Evolutionary conservation across 192 early-diverging fungal genomes (phyloP), one percentile per base, ranked within the genome.

Genomic region (Phycomyces nitens): DNA sequence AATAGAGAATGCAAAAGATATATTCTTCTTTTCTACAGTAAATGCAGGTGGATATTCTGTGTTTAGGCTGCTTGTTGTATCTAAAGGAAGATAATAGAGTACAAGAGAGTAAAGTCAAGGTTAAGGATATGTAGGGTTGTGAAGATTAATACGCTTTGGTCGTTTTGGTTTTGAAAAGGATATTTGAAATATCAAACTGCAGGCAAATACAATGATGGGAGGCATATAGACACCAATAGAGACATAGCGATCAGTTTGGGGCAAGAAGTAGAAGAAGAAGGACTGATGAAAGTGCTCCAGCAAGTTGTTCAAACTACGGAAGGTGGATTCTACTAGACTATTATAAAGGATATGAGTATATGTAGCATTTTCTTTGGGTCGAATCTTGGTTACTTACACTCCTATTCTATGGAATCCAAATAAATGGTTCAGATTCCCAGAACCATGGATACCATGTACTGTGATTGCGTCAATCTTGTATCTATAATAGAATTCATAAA

Each of bases 201-300:
- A 86, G 6, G 89, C 82, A 47, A 95, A 82, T 42, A 95, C 74
- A 21, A 88, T 86, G 4, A 92, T 79, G 0, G 94, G 92, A 18
- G 92, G 92, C 62, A 96, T 86, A 70, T 96, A 98, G 56, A 90
- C 81, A 50, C 89, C 88, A 50, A 98, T 90, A 1, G 94, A 94
- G 29, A 96, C 88, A 75, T 91, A 94, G 44, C 78, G 77, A 20
- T 78, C 62, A 55, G 88, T 85, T 14, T 84, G 80, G n/a, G 89
- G 89, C 68, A 96, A 81, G n/a, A 94, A 79, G 73, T 98, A 98
- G 68, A 97, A 96, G 80, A 95, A 98, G 76, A 93, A 98, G 41
- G 94, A 91, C 70, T 96, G 94, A 67, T 98, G 96, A 42, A 98
- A 82, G 57, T 92, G 86, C 71, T 98, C 96, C 49, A 98, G 79